Conservation (phyloP, 108 stramenopile species). For the Aurantiochytrium sp. region DNA sequence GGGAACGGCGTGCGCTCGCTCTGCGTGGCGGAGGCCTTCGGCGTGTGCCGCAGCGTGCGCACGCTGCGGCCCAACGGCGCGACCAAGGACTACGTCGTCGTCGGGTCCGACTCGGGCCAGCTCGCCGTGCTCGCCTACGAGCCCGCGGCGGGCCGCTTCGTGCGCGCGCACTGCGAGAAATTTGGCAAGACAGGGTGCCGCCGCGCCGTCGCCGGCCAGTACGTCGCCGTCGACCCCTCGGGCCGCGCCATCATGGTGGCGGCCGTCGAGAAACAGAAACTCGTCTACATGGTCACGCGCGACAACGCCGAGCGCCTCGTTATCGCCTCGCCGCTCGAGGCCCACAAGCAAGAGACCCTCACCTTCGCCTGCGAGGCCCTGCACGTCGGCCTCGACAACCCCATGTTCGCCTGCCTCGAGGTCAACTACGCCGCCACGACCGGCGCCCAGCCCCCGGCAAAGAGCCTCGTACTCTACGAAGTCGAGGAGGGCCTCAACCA, state of each 20-base stretch:
- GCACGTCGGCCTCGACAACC: constrained; percentile 96
- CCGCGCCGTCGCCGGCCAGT: constrained; percentile 90
- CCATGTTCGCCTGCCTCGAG: constrained; percentile 90
- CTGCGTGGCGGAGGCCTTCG: constrained; percentile 61
- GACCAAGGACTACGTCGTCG: constrained; percentile 78
- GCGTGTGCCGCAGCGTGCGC: constrained; percentile 64
- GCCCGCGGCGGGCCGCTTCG: constrained; percentile 29
- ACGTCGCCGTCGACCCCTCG: constrained; percentile 86
- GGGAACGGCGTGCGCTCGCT: not conserved
- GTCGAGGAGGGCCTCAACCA: constrained; percentile 97
- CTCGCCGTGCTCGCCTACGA: constrained; percentile 76
- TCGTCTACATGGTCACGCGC: constrained; percentile 89
- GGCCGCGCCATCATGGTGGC: constrained; percentile 81
- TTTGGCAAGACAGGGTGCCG: constrained; percentile 75
- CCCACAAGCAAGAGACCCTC: constrained; percentile 78
- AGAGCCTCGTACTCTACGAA: constrained; percentile 83
- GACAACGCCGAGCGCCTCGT: constrained; percentile 69
- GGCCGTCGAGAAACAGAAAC: constrained; percentile 89
- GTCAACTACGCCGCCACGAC: constrained; percentile 82
- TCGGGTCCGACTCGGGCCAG: constrained; percentile 81
- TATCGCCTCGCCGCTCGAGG: constrained; percentile 88
- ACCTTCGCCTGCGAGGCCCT: constrained; percentile 76
- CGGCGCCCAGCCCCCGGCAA: constrained; percentile 38
- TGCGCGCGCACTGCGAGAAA: constrained; percentile 38
- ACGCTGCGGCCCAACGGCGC: constrained; percentile 73